A percentile compares a stretch with the other conserved stretches of the same genome.
Evolutionary conservation across 2,329 filamentous ascomycete genomes (phyloP).

Genomic region (Chaetomiaceae sp.): DNA sequence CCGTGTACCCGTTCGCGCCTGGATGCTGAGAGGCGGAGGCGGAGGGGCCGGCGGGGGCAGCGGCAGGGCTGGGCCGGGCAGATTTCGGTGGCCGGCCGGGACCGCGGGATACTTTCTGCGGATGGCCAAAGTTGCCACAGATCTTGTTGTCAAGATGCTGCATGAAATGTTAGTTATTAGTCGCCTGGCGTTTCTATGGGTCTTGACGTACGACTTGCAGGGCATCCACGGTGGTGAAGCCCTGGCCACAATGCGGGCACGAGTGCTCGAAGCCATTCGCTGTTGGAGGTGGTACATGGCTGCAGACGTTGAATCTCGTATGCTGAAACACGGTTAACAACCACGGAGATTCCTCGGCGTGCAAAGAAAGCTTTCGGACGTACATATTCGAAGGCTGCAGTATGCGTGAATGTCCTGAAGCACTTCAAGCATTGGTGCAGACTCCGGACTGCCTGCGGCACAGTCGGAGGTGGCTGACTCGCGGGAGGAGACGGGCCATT

Average conservation of each 20-base stretch:
- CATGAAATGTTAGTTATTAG: slow-evolving; percentile 1
- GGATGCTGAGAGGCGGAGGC: slow-evolving; percentile 10
- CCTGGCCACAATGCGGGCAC: slow-evolving; percentile 24
- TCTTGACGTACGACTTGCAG: slow-evolving; percentile 14
- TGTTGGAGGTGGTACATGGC: slow-evolving; percentile 18
- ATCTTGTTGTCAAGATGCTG: slow-evolving; percentile 40
- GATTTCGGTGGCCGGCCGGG: slow-evolving; percentile 23
- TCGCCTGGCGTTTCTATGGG: neutral
- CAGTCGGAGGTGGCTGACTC: neutral
- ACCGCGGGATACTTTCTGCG: slow-evolving; percentile 6
- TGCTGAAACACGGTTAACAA: slow-evolving; percentile 18
- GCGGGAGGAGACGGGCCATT: neutral
- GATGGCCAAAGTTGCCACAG: slow-evolving; percentile 39
- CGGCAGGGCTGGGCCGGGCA: slow-evolving; percentile 23
- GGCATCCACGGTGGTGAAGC: slow-evolving; percentile 15
- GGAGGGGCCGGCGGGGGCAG: slow-evolving; percentile 9
- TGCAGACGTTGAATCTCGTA: slow-evolving; percentile 20
- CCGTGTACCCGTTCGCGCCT: slow-evolving; percentile 8
- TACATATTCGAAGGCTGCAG: slow-evolving; percentile 22
- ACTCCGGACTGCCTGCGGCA: neutral
- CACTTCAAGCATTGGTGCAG: slow-evolving; percentile 24
- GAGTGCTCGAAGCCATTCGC: slow-evolving; percentile 22
- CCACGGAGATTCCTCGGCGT: neutral
- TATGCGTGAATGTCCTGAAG: slow-evolving; percentile 23
- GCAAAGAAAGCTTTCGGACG: slow-evolving; percentile 1